Evolutionary conservation across 2,329 filamentous ascomycete genomes (phyloP), one percentile per base, ranked within the genome.

Genomic region (Madurella fahalii): DNA sequence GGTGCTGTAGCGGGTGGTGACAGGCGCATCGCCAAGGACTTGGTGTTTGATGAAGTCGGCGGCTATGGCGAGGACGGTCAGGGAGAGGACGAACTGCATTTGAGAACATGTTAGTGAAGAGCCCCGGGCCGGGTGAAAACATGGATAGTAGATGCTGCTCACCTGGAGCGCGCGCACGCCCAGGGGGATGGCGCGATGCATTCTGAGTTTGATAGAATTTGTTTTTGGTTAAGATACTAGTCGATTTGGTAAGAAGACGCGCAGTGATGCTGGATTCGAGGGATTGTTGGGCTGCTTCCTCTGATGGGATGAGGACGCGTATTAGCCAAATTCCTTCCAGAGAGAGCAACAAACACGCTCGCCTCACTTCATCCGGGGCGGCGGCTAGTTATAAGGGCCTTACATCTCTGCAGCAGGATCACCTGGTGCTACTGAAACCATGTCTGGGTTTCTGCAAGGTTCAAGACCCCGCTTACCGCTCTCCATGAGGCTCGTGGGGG

Each of bases 1-100:
- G 53, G 47, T 52, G 30, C 41, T 47, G 60, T 62, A 64, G 20
- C 58, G 60, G n/a, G 57, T 62, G 2, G 61, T 64, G 13, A 48
- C 52, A 11, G 60, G 54, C 7, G 54, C 18, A 3, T 41, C 40
- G 42, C 48, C 57, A 40, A 51, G 15, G 31, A 60, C 56, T 30
- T 62, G 60, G 11, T 40, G 43, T 3, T 43, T 53, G 54, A 64
- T 53, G 37, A 63, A 47, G n/a, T 39, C 37, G 1, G 49, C 53
- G 13, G 62, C 50, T 18, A 63, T 53, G 41, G 39, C 55, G 17
- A 63, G 51, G 30, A 63, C 16, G 11, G 49, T 50, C 20, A 61
- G 30, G 30, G 53, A 31, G n/a, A 56, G 50, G 46, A 63, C 13
- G 52, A 60, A 47, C 61, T 63, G 15, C 18, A 9, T n/a, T 2